Conservation (phyloP, 2,329 filamentous ascomycete species). For the Trichoderma lentiforme region DNA sequence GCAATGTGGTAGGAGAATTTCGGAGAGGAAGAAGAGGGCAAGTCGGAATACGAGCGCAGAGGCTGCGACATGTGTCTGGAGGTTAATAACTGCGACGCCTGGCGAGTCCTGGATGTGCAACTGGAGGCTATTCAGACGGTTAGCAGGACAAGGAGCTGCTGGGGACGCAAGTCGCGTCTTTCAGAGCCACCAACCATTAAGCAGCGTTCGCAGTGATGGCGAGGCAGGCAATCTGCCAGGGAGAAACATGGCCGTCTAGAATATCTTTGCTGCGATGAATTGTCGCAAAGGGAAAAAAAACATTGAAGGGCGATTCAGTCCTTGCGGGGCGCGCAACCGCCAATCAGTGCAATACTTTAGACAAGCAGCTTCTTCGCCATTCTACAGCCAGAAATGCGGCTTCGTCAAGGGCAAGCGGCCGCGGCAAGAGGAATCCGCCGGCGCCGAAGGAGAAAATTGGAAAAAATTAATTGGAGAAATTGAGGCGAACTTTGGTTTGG, state of each 20-base stretch:
- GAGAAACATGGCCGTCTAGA: slow-evolving; percentile 22
- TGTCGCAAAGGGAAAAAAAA: slow-evolving; percentile 7
- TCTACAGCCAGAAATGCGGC: not conserved
- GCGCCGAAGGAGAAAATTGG: not conserved
- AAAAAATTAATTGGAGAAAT: not conserved
- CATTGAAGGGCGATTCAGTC: slow-evolving; percentile 8
- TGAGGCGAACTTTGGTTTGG: not conserved
- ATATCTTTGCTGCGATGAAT: not conserved
- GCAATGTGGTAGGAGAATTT: slow-evolving; percentile 66
- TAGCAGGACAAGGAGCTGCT: not conserved
- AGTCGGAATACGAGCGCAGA: slow-evolving; percentile 22
- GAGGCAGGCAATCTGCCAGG: slow-evolving; percentile 22
- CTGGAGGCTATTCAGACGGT: not conserved
- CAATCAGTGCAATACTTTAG: slow-evolving; percentile 6
- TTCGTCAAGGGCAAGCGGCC: not conserved
- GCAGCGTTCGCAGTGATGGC: slow-evolving; percentile 21
- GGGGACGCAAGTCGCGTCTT: not conserved
- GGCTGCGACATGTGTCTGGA: not conserved
- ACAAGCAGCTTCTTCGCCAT: slow-evolving; percentile 3
- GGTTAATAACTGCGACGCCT: slow-evolving; percentile 17
- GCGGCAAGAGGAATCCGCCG: not conserved
- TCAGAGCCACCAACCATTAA: slow-evolving; percentile 7
- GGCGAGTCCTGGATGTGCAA: not conserved
- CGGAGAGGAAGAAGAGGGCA: slow-evolving; percentile 26
- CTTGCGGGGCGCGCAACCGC: slow-evolving; percentile 11